Percentiles rank a stretch among this genome's conserved stretches.
Conservation (phyloP, 306 rosid genomes). For the Cucumis cinereus region DNA sequence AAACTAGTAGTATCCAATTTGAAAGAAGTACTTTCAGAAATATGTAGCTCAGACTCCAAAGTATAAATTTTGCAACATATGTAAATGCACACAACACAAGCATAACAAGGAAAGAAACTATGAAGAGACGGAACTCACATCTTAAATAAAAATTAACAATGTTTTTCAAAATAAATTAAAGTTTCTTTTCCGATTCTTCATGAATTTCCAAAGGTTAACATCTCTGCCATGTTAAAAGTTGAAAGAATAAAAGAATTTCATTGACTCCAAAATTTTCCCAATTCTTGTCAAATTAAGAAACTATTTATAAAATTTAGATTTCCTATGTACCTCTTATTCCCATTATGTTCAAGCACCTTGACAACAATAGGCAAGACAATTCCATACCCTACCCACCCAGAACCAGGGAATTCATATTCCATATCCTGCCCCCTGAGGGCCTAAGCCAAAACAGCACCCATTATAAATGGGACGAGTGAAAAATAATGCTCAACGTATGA, state of each 20-base stretch:
- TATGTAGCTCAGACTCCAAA: background rate
- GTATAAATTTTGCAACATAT: background rate
- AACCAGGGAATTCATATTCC: background rate
- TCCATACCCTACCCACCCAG: background rate
- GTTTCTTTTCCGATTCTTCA: background rate
- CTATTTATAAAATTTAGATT: background rate
- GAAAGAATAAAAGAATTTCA: background rate
- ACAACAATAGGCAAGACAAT: background rate
- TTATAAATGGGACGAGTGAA: background rate
- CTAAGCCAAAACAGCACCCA: background rate
- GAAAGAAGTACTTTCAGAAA: slow-evolving; percentile 2
- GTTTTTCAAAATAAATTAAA: background rate
- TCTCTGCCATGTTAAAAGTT: background rate
- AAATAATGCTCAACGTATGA: background rate
- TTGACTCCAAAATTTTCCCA: background rate
- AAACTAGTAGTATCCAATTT: slow-evolving; percentile 1
- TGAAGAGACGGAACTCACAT: background rate
- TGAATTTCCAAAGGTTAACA: background rate
- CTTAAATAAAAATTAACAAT: background rate
- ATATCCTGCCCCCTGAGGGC: background rate
- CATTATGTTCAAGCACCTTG: background rate
- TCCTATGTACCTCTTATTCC: background rate
- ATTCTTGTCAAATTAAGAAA: background rate
- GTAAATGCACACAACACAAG: background rate
- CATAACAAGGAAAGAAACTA: background rate